A percentile compares a stretch with the other conserved stretches of the same genome.
Conservation (phyloP, 768 basidiomycete genomes). For the Melanogaster broomeanus region DNA sequence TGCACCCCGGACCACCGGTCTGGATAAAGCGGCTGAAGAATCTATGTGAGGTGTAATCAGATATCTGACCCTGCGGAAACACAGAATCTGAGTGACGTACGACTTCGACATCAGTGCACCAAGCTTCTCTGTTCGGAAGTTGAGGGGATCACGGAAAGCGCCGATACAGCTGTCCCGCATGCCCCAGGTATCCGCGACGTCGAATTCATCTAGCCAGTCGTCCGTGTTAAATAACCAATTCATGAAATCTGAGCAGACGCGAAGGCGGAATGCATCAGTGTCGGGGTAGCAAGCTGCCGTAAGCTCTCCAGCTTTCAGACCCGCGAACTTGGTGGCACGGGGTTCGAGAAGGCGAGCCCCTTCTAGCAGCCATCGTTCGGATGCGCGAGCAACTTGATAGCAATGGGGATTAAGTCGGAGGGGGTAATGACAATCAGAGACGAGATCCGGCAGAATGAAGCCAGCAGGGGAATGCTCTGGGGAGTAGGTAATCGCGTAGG, state of each 20-base stretch:
- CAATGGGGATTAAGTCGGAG: constrained; percentile 35
- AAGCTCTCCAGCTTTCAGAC: constrained; percentile 66
- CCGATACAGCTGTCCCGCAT: constrained; percentile 32
- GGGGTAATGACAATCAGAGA: constrained; percentile 41
- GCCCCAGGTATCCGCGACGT: constrained; percentile 29
- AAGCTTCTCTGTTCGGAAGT: constrained; percentile 28
- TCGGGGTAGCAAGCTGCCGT: constrained; percentile 66
- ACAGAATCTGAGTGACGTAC: constrained; percentile 22
- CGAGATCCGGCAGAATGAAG: constrained; percentile 44
- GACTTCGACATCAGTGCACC: constrained; percentile 35
- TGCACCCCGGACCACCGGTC: constrained; percentile 42
- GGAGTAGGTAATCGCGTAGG: constrained; percentile 8
- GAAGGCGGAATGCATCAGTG: constrained; percentile 55
- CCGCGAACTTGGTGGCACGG: constrained; percentile 43
- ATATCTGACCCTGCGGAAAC: background rate
- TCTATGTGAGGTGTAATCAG: constrained; percentile 20
- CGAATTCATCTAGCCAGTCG: constrained; percentile 43
- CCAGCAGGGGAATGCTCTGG: constrained; percentile 10
- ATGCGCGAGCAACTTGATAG: constrained; percentile 36
- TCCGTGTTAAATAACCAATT: constrained; percentile 44
- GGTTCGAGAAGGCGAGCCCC: constrained; percentile 32
- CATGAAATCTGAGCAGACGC: constrained; percentile 71
- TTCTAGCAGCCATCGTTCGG: constrained; percentile 37
- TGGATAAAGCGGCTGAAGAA: constrained; percentile 40
- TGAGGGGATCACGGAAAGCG: constrained; percentile 30